Percentiles rank a stretch among this genome's conserved stretches.
Evolutionary conservation across 1,284 basidiomycete species (phyloP).

Genomic region (Sanghuangporus baumii): DNA sequence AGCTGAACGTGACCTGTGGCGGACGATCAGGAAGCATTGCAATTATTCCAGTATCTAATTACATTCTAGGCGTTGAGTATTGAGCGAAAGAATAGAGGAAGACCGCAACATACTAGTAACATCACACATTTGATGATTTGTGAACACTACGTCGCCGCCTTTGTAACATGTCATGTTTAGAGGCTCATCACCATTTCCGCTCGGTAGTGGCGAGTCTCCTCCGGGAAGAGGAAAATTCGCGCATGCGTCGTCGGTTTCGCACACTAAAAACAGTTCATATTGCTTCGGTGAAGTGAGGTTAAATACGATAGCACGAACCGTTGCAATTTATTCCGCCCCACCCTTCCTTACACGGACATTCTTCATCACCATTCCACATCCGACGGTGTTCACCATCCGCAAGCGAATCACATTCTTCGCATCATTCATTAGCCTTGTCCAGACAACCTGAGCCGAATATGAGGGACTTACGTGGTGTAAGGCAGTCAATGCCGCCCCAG

Average conservation of each 20-base stretch:
- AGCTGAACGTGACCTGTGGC: constrained; percentile 94
- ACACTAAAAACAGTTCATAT: constrained; percentile 51
- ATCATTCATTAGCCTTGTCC: neutral
- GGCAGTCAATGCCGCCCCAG: constrained; percentile 88
- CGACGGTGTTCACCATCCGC: constrained; percentile 83
- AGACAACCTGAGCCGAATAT: neutral
- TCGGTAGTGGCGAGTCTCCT: constrained; percentile 34
- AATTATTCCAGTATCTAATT: constrained; percentile 78
- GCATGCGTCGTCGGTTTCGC: constrained; percentile 78
- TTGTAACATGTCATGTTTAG: constrained; percentile 91
- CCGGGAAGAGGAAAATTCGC: constrained; percentile 64
- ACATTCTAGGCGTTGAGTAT: neutral
- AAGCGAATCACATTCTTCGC: constrained; percentile 81
- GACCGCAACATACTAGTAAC: constrained; percentile 75
- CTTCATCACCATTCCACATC: constrained; percentile 68
- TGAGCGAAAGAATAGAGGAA: neutral
- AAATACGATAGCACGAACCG: constrained; percentile 44
- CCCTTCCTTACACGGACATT: constrained; percentile 88
- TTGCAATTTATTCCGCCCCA: constrained; percentile 98
- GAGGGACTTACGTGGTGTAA: constrained; percentile 64
- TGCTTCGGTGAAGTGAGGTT: constrained; percentile 7
- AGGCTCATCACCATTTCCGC: constrained; percentile 33
- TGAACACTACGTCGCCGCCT: constrained; percentile 86
- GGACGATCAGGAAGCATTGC: constrained; percentile 84
- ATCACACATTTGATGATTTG: constrained; percentile 95